Evolutionary conservation across 768 basidiomycete species (phyloP), one percentile per base, ranked within the genome.

Genomic region (Omphalotus guepiniiformis): DNA sequence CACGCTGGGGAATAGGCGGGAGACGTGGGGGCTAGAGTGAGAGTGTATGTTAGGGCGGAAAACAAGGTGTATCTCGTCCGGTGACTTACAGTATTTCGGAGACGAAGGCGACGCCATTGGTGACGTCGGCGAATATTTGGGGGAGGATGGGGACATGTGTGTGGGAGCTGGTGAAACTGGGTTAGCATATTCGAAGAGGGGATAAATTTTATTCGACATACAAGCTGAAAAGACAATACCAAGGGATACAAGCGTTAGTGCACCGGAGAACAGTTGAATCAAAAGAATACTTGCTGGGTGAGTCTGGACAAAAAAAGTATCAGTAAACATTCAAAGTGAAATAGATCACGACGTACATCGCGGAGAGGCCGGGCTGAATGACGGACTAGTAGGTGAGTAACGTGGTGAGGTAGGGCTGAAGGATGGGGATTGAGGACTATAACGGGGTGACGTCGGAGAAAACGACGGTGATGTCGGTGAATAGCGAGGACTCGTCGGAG

Each of bases 301-400:
- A 91, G 65, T 90, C 88, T 88, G 55, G 23, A 55, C 47, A 12
- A 43, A 32, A 11, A 18, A 30, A 38, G 44, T 32, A 53, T 68
- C 15, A 71, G 57, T 44, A 42, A 50, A 7, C 8, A 9, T 32
- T 37, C 16, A 11, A 53, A 34, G 47, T 51, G 2, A 51, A 43
- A 41, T 49, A 55, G 2, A 47, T 39, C 41, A 36, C 55, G 37
- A 72, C 85, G 71, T 71, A 88, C 86, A 90, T 63, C 86, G 76
- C 9, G 92, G 93, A n/a, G 90, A 92, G n/a, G 89, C 83, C 19
- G 91, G 91, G 54, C 88, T 91, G 73, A 93, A 95, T 0, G 86
- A 89, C 0, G 93, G 93, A 59, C 86, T 89, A 25, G 91, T 87
- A 1, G 92, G 92, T 9, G 90, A 92, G 61, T 91, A 92, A 1